These are phyloP conservation scores for Vigna angularis DNA, from an alignment of 306 rosid genomes.

Conservation along the genomic window DNA sequence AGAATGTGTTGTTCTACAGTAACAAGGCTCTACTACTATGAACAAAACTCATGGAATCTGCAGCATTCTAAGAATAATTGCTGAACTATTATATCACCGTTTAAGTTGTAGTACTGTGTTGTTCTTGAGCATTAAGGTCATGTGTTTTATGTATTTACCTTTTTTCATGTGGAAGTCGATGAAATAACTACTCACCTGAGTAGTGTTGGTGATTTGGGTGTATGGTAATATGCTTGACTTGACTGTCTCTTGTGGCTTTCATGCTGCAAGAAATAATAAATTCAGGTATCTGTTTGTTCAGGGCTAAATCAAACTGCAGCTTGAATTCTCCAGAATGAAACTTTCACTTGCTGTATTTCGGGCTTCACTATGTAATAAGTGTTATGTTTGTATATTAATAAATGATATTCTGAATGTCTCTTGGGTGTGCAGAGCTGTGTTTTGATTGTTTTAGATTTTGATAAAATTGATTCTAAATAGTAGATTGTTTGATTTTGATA, in stretches of 20 bases:
- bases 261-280: neutral
- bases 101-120: conserved; percentile 43
- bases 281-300: neutral
- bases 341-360: neutral
- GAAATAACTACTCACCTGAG: conserved; percentile 42
- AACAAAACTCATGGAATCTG: conserved; percentile 39
- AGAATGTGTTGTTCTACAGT: conserved; percentile 78
- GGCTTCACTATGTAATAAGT: conserved; percentile 2
- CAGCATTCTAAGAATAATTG: conserved; percentile 38
- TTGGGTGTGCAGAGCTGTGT: too few relatives aligned
- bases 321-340: neutral
- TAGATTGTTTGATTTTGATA: too few relatives aligned
- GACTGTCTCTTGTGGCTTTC: neutral
- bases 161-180: neutral
- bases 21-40: conserved; percentile 16
- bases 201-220: neutral
- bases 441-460: too few relatives aligned
- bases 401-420: too few relatives aligned
- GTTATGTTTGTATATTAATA: conserved; percentile 1
- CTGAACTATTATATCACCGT: conserved; percentile 44
- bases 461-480: too few relatives aligned
- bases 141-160: conserved; percentile 18
- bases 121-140: conserved; percentile 20
- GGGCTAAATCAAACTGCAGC: neutral
- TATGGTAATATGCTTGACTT: conserved; percentile 13